Evolutionary conservation across 2,329 filamentous ascomycete genomes (phyloP).

Genomic region (Hymenoscyphus repandus): DNA sequence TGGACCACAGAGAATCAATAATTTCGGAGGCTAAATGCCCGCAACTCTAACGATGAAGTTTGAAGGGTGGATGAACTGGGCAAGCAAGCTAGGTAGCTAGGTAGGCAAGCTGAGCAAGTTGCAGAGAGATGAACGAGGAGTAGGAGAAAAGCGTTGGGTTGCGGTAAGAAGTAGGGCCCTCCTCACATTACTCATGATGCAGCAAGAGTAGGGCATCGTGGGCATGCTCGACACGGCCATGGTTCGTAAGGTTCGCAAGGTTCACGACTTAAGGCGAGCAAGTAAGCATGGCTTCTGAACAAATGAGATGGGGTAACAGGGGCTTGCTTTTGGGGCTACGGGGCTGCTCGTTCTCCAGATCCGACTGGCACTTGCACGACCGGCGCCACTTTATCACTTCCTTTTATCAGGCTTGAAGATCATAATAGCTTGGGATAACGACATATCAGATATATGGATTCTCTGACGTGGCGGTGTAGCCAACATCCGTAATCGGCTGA

Average conservation of each 20-base stretch:
- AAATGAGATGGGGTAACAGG: background rate
- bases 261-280: background rate
- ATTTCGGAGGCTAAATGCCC: slow-evolving; percentile 8
- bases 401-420: slow-evolving; percentile 9
- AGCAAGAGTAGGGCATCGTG: background rate
- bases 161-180: too few relatives aligned
- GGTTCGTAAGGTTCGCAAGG: background rate
- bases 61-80: background rate
- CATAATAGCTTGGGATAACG: slow-evolving; percentile 14
- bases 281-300: background rate
- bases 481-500: background rate
- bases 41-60: slow-evolving; percentile 5
- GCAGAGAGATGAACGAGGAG: too few relatives aligned
- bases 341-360: slow-evolving; percentile 5
- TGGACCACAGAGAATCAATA: background rate
- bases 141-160: too few relatives aligned
- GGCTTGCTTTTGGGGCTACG: slow-evolving; percentile 5
- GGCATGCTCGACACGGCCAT: too few relatives aligned
- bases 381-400: background rate
- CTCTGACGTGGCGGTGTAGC: slow-evolving; percentile 10
- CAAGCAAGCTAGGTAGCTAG: background rate
- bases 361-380: slow-evolving; percentile 10
- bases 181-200: too few relatives aligned
- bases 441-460: slow-evolving; percentile 9
- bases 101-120: too few relatives aligned